Evolutionary conservation across 495 filamentous ascomycete genomes (phyloP), one percentile per base, ranked within the genome.

Genomic region (Hypoxylon crocopeplum): DNA sequence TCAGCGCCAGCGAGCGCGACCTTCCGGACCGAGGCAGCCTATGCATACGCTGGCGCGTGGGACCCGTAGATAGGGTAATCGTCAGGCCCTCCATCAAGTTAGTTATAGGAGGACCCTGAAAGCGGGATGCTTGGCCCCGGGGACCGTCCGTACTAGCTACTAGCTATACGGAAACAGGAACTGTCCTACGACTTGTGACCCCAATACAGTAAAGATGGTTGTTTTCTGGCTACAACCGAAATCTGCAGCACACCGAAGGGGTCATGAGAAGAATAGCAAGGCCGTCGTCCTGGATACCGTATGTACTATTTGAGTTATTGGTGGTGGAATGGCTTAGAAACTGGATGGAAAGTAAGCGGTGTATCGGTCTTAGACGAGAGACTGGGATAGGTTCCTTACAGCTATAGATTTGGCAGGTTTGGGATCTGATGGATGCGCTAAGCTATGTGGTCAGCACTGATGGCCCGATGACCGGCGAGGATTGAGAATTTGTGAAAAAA

Each of bases 391-490:
- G 27, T 2, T 46, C 25, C 42, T 20, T n/a, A n/a, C n/a, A n/a
- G n/a, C n/a, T n/a, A n/a, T n/a, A n/a, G n/a, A n/a, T n/a, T n/a
- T n/a, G n/a, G n/a, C 30, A 2, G 17, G 17, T 10, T 21, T 33
- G 7, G 42, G 42, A 46, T 30, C 25, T 19, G 25, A 33, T 19
- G 42, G 30, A 7, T n/a, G 17, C 22, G 13, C 3, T n/a, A 10
- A 15, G 11, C 5, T 13, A 19, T 20, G 25, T 56, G 52, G 52
- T 56, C 52, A 56, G 52, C 52, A 40, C n/a, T 15, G 52, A 56
- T 48, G 42, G 12, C 41, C 59, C 59, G 59, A 62, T 56, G 51
- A 51, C 46, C 59, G 59, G 59, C 51, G 45, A 45, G 11, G 32
- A n/a, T 34, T n/a, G n/a, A 11, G 12, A 32, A 1, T 44, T 10